Percentiles rank a stretch among this genome's conserved stretches.
Conservation (phyloP, 2,329 filamentous ascomycete genomes). For the Hypoxylon rubiginosum region DNA sequence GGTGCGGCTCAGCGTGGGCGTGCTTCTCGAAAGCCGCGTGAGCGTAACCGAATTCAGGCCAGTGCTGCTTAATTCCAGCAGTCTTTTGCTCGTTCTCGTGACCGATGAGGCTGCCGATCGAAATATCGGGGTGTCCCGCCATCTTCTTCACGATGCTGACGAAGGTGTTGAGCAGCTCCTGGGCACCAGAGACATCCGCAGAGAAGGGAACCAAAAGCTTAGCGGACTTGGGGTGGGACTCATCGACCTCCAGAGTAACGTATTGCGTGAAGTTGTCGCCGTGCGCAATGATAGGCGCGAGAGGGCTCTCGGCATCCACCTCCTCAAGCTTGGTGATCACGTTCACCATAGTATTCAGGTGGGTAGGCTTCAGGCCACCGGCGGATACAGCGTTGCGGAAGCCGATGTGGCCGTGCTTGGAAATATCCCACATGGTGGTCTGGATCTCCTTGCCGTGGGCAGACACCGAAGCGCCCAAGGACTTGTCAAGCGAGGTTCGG, state of each 20-base stretch:
- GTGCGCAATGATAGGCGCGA: constrained; percentile 2
- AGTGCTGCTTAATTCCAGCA: neutral
- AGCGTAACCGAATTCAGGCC: neutral
- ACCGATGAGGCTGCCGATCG: constrained; percentile 5
- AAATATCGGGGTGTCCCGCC: neutral
- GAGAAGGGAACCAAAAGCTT: constrained; percentile 4
- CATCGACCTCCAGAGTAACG: constrained; percentile 2
- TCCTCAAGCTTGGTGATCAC: constrained; percentile 8
- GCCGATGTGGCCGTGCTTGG: constrained; percentile 50
- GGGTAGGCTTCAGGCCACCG: constrained; percentile 13
- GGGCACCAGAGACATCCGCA: neutral
- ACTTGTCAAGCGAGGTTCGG: constrained; percentile 45
- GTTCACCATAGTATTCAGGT: constrained; percentile 29
- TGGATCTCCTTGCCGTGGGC: constrained; percentile 29
- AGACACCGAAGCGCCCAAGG: constrained; percentile 11
- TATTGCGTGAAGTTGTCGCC: constrained; percentile 9
- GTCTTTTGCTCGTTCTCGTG: constrained; percentile 2
- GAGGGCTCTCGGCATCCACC: constrained; percentile 1
- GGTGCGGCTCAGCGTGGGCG: neutral
- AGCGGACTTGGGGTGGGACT: neutral
- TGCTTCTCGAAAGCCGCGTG: constrained; percentile 1
- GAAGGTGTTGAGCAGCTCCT: constrained; percentile 3
- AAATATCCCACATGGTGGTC: constrained; percentile 47
- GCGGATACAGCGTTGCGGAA: constrained; percentile 44
- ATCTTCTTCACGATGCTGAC: constrained; percentile 5